Base-by-base conservation (phyloP, 371 early-diverging fungal genomes). In the Circinella minor region DNA sequence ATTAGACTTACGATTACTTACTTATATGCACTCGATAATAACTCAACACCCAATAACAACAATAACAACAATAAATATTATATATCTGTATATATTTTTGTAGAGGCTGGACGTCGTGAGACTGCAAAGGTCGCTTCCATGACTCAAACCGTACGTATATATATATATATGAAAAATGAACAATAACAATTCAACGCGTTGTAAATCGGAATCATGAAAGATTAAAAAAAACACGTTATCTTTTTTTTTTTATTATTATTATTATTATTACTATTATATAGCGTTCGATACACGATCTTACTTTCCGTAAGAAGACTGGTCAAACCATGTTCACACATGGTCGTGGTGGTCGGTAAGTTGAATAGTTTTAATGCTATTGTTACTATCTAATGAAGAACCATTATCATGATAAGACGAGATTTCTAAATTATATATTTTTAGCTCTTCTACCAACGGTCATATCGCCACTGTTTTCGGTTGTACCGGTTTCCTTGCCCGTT, bases 401-500 rank as follows among this genome's bases (percentile, higher is more conserved):
- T 27, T 27, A 27, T 27, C 27, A 27, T 27, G 27, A 27, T 2
- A 27, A 27, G 27, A 27, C 27, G 18, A 18, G 36, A 15, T 34
- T 11, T 15, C 20, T 11, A 46, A 20, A 48, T 49, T 39, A 39
- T 14, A 59, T 14, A 69, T 36, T n/a, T 69, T 71, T 79, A 62
- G 90, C 85, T 67, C 89, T 84, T 64, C 93, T 20, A 87, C 87
- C 68, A 90, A 87, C 71, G 98, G 98, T 20, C 94, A 94, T 74
- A 89, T 91, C 48, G 95, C 93, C 48, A 98, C 99, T 34, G 98
- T 98, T 17, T 96, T 98, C 81, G 99, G 99, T 38, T 91, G 92
- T 82, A 96, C 95, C 55, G 99, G 99, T 59, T 98, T 97, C 82
- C 86, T 98, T 38, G 98, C 97, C 63, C 92, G 98, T 61, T 97